Base-by-base conservation (phyloP, 108 stramenopile genomes). In the Cyclotella choctawhatcheeana region DNA sequence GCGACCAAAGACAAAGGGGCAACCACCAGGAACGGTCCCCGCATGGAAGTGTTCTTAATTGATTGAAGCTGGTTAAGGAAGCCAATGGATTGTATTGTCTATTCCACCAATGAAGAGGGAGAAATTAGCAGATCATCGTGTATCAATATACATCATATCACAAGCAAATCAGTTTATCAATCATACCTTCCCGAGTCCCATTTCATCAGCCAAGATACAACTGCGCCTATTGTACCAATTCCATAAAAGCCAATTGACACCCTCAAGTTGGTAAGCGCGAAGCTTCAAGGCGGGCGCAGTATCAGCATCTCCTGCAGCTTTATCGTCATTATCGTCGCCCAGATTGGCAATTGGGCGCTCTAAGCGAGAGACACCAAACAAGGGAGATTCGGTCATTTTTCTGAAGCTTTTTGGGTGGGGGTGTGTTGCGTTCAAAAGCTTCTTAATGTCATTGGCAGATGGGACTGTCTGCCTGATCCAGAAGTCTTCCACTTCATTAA, bases 131-230 rank as follows among this genome's bases (percentile, higher is more conserved):
- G 31, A 58, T 14, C 0, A 13, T 50, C 50, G 10, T 5, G n/a
- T 16, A 54, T 27, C 16, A 17, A 60, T 30, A 48, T 1, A 67
- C 20, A 24, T n/a, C 29, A 10, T 27, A 24, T 25, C 51, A 74
- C 14, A 17, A 12, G 18, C 16, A 4, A 24, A 53, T 33, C 24
- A 40, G n/a, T n/a, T n/a, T n/a, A n/a, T n/a, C n/a, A n/a, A n/a
- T 29, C 31, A n/a, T 45, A 75, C 77, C 81, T 86, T 89, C 55
- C 87, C 90, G 7, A 92, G 81, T 48, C 91, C 92, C 92, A 94
- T 99, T 73, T 98, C 98, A 67, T 99, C 99, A 13, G 97, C 99
- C 51, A 99, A 84, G 61, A 99, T 98, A 73, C 96, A 98, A 1
- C 89, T 92, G 35, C 98, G 69, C 32, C 78, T 64, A 77, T 96